A percentile compares a stretch with the other conserved stretches of the same genome.
These are phyloP conservation scores for Phytophthora capsici DNA, from an alignment of 352 stramenopile species.

Conservation along the genomic window DNA sequence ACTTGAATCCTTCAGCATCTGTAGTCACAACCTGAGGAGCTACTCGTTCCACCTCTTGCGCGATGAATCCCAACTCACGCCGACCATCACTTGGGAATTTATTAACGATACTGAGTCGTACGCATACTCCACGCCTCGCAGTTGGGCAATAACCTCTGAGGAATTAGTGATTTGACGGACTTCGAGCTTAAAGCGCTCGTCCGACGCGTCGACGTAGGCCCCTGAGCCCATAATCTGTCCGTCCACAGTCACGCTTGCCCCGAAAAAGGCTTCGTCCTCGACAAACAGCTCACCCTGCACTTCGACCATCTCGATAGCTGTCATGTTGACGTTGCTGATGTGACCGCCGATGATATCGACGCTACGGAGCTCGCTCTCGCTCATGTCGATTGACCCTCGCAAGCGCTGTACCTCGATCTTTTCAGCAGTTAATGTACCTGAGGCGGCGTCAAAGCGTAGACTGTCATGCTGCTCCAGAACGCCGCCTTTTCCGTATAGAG, in stretches of 20 bases:
- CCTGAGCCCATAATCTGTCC: conserved; percentile 91
- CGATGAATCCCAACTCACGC: conserved; percentile 89
- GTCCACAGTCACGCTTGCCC: conserved; percentile 83
- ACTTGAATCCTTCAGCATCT: conserved; percentile 82
- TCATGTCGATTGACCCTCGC: conserved; percentile 81
- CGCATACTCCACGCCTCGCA: conserved; percentile 78
- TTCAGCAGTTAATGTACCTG: conserved; percentile 45
- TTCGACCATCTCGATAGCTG: conserved; percentile 68
- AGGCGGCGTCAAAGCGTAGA: conserved; percentile 67
- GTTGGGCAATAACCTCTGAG: conserved; percentile 47
- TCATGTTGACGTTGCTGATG: conserved; percentile 84
- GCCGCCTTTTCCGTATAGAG: conserved; percentile 75
- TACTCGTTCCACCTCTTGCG: conserved; percentile 86
- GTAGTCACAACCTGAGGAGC: conserved; percentile 82
- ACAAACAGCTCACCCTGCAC: conserved; percentile 87
- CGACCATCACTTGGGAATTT: conserved; percentile 41
- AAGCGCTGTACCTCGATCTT: conserved; percentile 58
- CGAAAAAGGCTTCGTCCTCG: conserved; percentile 83
- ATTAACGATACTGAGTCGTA: conserved; percentile 44
- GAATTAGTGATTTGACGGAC: conserved; percentile 57
- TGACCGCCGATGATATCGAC: conserved; percentile 81
- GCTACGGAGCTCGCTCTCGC: conserved; percentile 64
- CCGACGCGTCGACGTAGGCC: conserved; percentile 91
- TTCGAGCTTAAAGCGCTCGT: conserved; percentile 87
- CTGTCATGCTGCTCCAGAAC: conserved; percentile 63